Evolutionary conservation across 495 filamentous ascomycete genomes (phyloP).

Genomic region (Xylaria flabelliformis): DNA sequence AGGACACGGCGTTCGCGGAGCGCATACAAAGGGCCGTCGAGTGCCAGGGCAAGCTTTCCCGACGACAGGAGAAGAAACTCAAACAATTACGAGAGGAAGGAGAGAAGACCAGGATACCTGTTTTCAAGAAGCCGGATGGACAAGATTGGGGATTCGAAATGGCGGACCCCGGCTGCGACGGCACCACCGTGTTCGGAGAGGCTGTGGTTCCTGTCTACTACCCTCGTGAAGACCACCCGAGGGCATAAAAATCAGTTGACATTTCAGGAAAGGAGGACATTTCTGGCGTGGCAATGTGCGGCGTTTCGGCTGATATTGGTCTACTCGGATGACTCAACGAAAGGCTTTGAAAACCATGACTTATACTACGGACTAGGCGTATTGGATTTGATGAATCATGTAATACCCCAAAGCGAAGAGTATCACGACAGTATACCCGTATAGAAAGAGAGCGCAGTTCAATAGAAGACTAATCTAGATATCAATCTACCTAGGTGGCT

Average conservation of each 20-base stretch:
- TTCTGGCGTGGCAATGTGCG: neutral
- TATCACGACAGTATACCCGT: neutral
- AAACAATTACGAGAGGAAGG: neutral
- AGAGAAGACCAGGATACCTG: neutral
- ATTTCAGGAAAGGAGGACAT: neutral
- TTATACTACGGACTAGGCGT: neutral
- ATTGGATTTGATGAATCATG: neutral
- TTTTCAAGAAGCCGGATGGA: neutral
- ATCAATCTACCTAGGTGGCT: neutral
- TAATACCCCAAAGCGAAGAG: neutral
- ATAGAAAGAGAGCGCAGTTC: neutral
- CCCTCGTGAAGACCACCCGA: neutral
- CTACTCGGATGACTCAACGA: neutral
- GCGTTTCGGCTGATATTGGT: constrained; percentile 4
- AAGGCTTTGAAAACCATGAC: neutral
- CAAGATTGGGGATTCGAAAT: neutral
- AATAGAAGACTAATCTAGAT: neutral
- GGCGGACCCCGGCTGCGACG: neutral
- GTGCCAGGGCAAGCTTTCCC: neutral
- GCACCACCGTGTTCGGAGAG: neutral
- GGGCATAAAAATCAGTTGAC: no score
- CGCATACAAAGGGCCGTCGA: neutral
- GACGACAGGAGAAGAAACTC: neutral
- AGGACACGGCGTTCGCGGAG: neutral
- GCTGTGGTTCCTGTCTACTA: neutral